Evolutionary conservation across 495 filamentous ascomycete genomes (phyloP).

Genomic region (Mytilinidion resinicola): DNA sequence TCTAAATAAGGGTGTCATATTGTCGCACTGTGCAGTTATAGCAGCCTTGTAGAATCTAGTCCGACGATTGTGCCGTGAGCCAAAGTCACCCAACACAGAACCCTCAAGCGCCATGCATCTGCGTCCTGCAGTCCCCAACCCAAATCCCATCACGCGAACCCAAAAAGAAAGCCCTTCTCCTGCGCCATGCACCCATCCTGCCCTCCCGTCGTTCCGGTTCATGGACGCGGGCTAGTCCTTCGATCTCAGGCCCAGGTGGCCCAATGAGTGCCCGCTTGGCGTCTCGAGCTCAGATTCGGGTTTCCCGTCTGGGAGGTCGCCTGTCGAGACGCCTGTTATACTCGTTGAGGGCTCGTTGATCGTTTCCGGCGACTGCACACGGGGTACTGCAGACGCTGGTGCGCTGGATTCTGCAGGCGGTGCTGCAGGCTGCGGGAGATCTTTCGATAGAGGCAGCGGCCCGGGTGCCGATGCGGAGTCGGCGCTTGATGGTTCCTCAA

Average conservation of each 20-base stretch:
- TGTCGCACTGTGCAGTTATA: too few species aligned
- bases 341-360: background rate
- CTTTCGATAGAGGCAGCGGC: slow-evolving; percentile 2
- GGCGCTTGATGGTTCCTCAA: slow-evolving; percentile 3
- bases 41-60: too few species aligned
- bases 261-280: slow-evolving; percentile 17
- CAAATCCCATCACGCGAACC: background rate
- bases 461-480: slow-evolving; percentile 2
- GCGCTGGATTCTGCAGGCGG: background rate
- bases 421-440: slow-evolving; percentile 1
- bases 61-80: background rate
- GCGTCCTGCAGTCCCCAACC: background rate
- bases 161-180: background rate
- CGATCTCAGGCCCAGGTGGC: slow-evolving; percentile 9
- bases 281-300: slow-evolving; percentile 24
- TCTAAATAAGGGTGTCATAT: too few species aligned
- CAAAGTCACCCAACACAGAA: background rate
- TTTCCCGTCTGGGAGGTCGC: slow-evolving; percentile 24
- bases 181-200: background rate
- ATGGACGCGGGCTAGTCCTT: slow-evolving; percentile 4
- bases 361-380: slow-evolving; percentile 7
- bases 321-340: slow-evolving; percentile 18
- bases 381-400: background rate
- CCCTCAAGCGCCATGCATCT: background rate
- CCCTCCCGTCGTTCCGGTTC: background rate